Evolutionary conservation across 148 eudicot genomes (phyloP).

Genomic region (Cornus florida): DNA sequence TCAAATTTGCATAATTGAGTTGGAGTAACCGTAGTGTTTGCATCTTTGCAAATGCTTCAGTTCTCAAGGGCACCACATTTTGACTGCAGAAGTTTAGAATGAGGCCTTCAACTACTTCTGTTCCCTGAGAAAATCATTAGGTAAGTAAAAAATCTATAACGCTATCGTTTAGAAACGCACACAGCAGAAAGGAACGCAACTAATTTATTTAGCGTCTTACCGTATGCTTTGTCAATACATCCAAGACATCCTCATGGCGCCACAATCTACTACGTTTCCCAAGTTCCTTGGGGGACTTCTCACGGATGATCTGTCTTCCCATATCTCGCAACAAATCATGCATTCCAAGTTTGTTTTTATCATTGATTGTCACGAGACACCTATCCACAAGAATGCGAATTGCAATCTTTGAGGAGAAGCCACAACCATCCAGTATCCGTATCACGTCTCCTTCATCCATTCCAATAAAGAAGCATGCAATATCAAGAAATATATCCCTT

Average conservation of each 20-base stretch:
- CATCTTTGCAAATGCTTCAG: background rate
- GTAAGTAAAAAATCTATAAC: background rate
- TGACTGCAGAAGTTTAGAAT: background rate
- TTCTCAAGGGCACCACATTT: background rate
- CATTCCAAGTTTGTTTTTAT: background rate
- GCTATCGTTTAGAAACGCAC: background rate
- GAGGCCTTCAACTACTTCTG: background rate
- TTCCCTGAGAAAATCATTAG: background rate
- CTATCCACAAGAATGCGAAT: background rate
- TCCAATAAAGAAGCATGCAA: background rate
- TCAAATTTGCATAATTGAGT: background rate
- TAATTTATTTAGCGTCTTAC: background rate
- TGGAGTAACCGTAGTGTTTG: background rate
- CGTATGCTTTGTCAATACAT: background rate
- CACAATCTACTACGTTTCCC: background rate
- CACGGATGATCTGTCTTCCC: background rate
- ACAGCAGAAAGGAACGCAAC: background rate
- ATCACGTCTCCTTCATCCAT: background rate
- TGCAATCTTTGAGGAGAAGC: background rate
- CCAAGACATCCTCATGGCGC: background rate
- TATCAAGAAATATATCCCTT: background rate
- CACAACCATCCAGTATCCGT: background rate
- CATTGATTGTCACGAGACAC: background rate
- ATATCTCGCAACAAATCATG: background rate
- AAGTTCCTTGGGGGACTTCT: background rate